Evolutionary conservation across 345 rosid species (phyloP).

Genomic region (Rubroshorea leprosula): DNA sequence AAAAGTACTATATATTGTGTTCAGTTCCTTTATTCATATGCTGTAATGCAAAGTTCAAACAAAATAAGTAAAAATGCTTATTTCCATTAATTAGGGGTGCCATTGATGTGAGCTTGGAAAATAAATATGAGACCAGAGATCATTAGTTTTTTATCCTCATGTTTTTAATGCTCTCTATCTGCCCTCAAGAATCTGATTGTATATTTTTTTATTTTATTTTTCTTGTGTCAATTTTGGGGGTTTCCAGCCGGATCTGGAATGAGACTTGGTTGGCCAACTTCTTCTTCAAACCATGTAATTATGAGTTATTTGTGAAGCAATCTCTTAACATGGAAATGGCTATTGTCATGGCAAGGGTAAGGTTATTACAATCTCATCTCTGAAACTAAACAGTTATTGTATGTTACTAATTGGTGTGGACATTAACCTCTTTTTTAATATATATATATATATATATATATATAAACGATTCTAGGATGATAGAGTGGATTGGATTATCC

Average conservation of each 20-base stretch:
- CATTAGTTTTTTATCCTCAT: background rate
- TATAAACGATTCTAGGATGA: constrained; percentile 54
- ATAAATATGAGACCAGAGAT: too few species aligned
- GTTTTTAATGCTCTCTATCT: background rate
- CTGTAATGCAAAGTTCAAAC: too few species aligned
- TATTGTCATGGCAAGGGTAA: constrained; percentile 90
- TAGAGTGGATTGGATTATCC: constrained; percentile 87
- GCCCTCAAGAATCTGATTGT: constrained; percentile 10
- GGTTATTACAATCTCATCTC: constrained; percentile 21
- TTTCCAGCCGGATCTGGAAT: constrained; percentile 83
- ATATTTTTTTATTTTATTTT: constrained; percentile 12
- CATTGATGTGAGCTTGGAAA: too few species aligned
- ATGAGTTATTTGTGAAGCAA: constrained; percentile 95
- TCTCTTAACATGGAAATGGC: constrained; percentile 99
- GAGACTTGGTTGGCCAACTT: constrained; percentile 93
- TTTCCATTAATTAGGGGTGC: too few species aligned
- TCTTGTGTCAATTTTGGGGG: constrained; percentile 14
- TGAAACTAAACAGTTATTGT: background rate
- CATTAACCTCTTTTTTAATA: too few species aligned
- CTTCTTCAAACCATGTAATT: constrained; percentile 93
- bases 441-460: too few species aligned
- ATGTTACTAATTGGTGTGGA: background rate
- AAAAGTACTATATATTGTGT: background rate
- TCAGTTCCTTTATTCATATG: background rate
- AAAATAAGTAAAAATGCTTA: too few species aligned